Evolutionary conservation across 176 grass and related monocot genomes (phyloP), one percentile per base, ranked within the genome.

Genomic region (Oryza meridionalis): DNA sequence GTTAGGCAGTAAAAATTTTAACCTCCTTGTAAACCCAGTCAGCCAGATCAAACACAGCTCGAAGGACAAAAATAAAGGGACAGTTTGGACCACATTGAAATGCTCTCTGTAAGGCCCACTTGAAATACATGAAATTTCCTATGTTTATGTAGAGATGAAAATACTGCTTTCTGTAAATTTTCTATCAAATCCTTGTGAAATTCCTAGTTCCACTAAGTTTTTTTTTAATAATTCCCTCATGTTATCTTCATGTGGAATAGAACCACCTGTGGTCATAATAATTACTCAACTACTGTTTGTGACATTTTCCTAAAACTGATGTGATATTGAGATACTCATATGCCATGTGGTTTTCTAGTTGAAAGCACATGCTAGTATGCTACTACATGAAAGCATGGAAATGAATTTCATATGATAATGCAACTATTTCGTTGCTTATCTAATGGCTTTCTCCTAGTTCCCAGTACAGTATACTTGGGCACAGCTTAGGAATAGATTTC

Each of bases 291-390:
- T n/a, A 26, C 43, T 86, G 68, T 12, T 2, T 27, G 14, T 50
- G 84, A 24, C 47, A 75, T 21, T 10, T 80, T 67, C 15, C 31
- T 85, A 32, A 70, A 85, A 71, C 37, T 16, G 65, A 33, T 61
- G 73, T 40, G 27, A 11, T 58, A 65, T 77, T 61, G 73, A 27
- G 27, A 11, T 43, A 65, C 69, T 45, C 64, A 75, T 31, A 9
- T 55, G 72, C 16, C 9, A 49, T 55, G 1, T 33, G 47, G 70
- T 0, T 50, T 75, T 29, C 7, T 68, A 7, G 69, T 21, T 27
- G 24, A 33, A 33, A 65, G 27, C 40, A 73, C 5, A 46, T 1
- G 27, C 27, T 51, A 64, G 7, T n/a, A n/a, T n/a, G n/a, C n/a
- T n/a, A n/a, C 76, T 37, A 21, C 58, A 66, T 31, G 69, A 81